A percentile compares a stretch with the other conserved stretches of the same genome.
Conservation (phyloP, 169 alveolate species). For the Amoebophrya sp. region DNA sequence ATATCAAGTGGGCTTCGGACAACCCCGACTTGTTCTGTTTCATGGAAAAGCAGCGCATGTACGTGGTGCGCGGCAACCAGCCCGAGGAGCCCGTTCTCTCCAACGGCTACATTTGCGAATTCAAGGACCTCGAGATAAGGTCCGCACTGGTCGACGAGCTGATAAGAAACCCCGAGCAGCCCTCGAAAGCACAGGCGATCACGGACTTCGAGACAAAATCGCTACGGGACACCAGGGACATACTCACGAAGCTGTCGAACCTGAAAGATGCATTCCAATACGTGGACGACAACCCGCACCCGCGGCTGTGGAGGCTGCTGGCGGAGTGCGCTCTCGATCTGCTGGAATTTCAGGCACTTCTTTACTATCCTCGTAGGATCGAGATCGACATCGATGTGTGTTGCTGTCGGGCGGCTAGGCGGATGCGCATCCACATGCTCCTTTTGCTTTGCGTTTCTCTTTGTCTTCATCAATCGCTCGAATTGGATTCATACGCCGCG, state of each 20-base stretch:
- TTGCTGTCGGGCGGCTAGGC: no score
- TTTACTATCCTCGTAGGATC: no score
- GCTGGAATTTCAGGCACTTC: no score
- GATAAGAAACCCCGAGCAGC: constrained; percentile 55
- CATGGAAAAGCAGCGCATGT: constrained; percentile 64
- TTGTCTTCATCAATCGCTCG: no score
- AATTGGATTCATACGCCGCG: no score
- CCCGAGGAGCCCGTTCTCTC: constrained; percentile 64
- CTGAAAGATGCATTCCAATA: constrained; percentile 59
- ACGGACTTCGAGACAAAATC: constrained; percentile 61
- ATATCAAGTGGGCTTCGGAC: constrained; percentile 67
- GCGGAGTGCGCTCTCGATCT: constrained; percentile 67
- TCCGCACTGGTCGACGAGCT: constrained; percentile 67
- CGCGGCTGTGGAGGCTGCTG: constrained; percentile 63
- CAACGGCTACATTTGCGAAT: constrained; percentile 66
- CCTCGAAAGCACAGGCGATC: constrained; percentile 45
- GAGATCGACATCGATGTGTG: no score
- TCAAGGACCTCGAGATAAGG: constrained; percentile 66
- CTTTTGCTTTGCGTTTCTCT: no score
- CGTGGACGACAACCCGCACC: constrained; percentile 62
- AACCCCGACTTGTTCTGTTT: constrained; percentile 58
- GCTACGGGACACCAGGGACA: constrained; percentile 67
- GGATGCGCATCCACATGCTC: no score
- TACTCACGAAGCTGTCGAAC: constrained; percentile 48
- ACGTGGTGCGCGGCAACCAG: constrained; percentile 45